Conservation (phyloP, 108 stramenopile genomes). For the Epithemia pelagica region DNA sequence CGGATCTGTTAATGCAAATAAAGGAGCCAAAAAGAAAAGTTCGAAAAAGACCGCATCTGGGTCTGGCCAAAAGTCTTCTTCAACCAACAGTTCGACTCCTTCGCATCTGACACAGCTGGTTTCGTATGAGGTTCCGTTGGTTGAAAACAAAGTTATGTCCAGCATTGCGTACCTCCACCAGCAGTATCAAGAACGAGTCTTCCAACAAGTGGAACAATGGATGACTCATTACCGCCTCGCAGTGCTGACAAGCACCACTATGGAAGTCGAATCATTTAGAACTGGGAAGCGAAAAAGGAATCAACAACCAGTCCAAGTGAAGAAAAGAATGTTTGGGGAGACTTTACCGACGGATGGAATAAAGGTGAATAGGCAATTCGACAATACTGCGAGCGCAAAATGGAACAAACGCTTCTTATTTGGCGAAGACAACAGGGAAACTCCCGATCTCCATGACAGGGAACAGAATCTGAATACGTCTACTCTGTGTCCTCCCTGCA, state of each 20-base stretch:
- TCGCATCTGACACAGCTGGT: not conserved
- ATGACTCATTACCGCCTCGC: constrained; percentile 21
- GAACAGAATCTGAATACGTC: constrained; percentile 16
- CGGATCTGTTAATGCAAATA: not conserved
- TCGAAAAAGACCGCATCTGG: not conserved
- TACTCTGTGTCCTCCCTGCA: not conserved
- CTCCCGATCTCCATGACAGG: constrained; percentile 24
- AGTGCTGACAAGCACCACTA: constrained; percentile 10
- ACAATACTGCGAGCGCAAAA: not conserved
- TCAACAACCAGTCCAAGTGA: not conserved
- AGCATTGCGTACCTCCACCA: not conserved
- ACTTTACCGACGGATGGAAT: too few relatives aligned
- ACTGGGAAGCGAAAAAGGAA: constrained; percentile 5
- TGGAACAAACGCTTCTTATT: constrained; percentile 18
- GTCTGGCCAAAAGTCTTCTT: not conserved
- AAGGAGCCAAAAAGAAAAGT: not conserved
- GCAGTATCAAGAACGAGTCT: not conserved
- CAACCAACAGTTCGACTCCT: not conserved
- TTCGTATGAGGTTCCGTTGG: not conserved
- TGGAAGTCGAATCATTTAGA: constrained; percentile 5
- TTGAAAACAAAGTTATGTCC: not conserved
- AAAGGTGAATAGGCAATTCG: not conserved
- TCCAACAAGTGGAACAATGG: constrained; percentile 24
- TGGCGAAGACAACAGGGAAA: constrained; percentile 43
- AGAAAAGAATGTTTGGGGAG: constrained; percentile 2